Percentiles rank a stretch among this genome's conserved stretches.
Conservation (phyloP, 2,329 filamentous ascomycete species). For the Thelonectria discophora region DNA sequence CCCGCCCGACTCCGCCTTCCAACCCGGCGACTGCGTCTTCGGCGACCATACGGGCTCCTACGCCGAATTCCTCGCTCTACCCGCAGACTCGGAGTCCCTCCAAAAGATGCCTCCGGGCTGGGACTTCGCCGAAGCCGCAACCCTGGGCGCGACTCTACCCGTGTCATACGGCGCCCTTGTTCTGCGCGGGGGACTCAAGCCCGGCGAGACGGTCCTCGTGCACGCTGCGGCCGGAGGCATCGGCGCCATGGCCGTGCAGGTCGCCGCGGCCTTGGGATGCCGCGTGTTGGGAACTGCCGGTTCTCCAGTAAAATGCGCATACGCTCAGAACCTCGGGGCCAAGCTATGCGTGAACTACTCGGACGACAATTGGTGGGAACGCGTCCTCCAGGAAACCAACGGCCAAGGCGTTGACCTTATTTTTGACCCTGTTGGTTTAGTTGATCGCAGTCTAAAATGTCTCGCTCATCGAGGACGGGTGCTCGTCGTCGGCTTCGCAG, state of each 20-base stretch:
- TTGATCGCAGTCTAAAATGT: slow-evolving; percentile 63
- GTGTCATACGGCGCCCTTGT: slow-evolving; percentile 63
- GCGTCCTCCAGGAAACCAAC: slow-evolving; percentile 56
- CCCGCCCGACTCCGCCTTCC: slow-evolving; percentile 48
- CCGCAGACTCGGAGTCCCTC: slow-evolving; percentile 45
- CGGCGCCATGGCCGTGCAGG: slow-evolving; percentile 64
- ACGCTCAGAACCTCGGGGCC: slow-evolving; percentile 52
- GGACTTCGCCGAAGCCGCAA: slow-evolving; percentile 59
- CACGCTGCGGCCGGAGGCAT: slow-evolving; percentile 64
- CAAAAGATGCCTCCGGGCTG: slow-evolving; percentile 56
- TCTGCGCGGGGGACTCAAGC: slow-evolving; percentile 50
- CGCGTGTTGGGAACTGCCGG: slow-evolving; percentile 63
- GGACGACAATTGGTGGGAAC: slow-evolving; percentile 57
- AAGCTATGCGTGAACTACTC: slow-evolving; percentile 53
- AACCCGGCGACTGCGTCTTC: slow-evolving; percentile 62
- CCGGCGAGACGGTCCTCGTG: slow-evolving; percentile 61
- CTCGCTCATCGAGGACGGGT: slow-evolving; percentile 62
- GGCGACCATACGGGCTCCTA: slow-evolving; percentile 62
- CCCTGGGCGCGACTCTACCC: slow-evolving; percentile 61
- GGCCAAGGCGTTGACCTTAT: slow-evolving; percentile 64
- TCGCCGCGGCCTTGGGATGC: slow-evolving; percentile 62
- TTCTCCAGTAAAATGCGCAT: slow-evolving; percentile 53
- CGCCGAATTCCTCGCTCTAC: slow-evolving; percentile 58
- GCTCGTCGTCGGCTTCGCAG: slow-evolving; percentile 67
- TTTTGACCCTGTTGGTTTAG: slow-evolving; percentile 66